phyloP scores from a whole-genome alignment of 2,329 filamentous ascomycete species.

The Thelonectria discophora region DNA sequence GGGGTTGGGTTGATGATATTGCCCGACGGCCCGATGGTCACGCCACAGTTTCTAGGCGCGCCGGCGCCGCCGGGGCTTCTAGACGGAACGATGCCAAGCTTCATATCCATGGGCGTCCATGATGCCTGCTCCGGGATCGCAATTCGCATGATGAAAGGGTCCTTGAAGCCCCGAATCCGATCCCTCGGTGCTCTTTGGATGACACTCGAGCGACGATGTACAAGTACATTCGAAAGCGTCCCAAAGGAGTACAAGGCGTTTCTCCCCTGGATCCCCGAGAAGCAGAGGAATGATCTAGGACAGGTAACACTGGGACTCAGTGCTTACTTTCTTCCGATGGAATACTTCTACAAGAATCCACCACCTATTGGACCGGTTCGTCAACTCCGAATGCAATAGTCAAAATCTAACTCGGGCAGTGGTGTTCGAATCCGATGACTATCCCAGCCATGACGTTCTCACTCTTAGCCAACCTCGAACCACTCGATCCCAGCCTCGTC shows the following conservation, averaged over 20 bases:
- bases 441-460: slow-evolving; percentile 5
- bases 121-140: slow-evolving; percentile 9
- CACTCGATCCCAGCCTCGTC: no score
- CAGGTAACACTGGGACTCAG: background rate
- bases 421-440: slow-evolving; percentile 7
- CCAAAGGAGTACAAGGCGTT: no score
- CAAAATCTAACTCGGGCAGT: slow-evolving; percentile 11
- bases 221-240: no score
- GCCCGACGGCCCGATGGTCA: no score
- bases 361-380: no score
- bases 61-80: no score
- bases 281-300: background rate
- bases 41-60: no score
- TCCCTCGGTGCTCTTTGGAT: slow-evolving; percentile 16
- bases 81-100: no score
- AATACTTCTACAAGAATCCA: background rate
- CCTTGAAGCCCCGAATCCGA: background rate
- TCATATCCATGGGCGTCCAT: slow-evolving; percentile 13
- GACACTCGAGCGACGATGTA: slow-evolving; percentile 16
- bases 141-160: slow-evolving; percentile 3
- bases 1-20: no score
- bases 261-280: slow-evolving; percentile 5
- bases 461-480: slow-evolving; percentile 13
- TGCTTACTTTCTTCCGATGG: slow-evolving; percentile 4
- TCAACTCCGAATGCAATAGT: no score